phyloP scores from a whole-genome alignment of 1,284 basidiomycete species.

The Coniferiporia weirii region DNA sequence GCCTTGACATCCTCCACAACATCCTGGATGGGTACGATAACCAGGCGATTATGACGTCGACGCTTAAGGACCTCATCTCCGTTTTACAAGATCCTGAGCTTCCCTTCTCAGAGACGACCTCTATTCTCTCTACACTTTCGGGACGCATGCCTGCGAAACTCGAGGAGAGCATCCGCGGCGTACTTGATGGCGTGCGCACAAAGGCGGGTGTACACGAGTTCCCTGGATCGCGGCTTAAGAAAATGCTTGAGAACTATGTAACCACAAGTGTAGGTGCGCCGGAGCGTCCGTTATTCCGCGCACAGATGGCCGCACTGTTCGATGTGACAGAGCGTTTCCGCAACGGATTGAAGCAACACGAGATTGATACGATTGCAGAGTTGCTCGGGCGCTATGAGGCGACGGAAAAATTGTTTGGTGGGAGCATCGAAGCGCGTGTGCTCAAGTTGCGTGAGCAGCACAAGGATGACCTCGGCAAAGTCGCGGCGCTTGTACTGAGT shows the following conservation, averaged over 20 bases:
- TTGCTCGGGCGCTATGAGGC: constrained; percentile 74
- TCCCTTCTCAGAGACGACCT: constrained; percentile 82
- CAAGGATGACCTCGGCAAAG: constrained; percentile 90
- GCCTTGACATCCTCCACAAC: constrained; percentile 80
- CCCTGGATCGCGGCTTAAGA: constrained; percentile 79
- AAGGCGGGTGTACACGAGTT: constrained; percentile 76
- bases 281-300: constrained; percentile 74
- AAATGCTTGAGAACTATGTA: constrained; percentile 80
- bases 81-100: constrained; percentile 82
- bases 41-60: constrained; percentile 78
- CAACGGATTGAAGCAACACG: constrained; percentile 84
- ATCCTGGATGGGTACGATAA: constrained; percentile 96
- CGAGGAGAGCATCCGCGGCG: constrained; percentile 80
- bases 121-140: constrained; percentile 85
- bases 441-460: constrained; percentile 87
- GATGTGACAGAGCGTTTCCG: constrained; percentile 81
- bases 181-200: constrained; percentile 71
- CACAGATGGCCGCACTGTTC: constrained; percentile 67
- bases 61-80: constrained; percentile 77
- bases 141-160: constrained; percentile 92
- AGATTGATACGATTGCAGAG: constrained; percentile 68
- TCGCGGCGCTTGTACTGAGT: constrained; percentile 84
- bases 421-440: constrained; percentile 89
- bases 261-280: constrained; percentile 77
- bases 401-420: constrained; percentile 90